A percentile compares a stretch with the other conserved stretches of the same genome.
Conservation (phyloP, 1,284 basidiomycete species). For the Ustilago shanxiensis region DNA sequence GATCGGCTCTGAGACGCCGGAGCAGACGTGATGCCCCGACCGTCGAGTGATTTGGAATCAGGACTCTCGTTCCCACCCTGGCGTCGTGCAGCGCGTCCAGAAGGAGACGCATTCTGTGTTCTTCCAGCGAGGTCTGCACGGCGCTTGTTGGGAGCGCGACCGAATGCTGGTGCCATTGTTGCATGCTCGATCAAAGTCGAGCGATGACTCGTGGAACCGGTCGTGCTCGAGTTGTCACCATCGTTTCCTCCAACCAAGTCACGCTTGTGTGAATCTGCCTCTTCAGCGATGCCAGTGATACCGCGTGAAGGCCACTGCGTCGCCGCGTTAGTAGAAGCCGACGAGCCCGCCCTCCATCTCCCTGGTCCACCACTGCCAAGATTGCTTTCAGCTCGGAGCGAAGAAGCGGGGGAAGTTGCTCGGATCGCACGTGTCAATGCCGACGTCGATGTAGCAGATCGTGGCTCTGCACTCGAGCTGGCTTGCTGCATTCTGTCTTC, state of each 20-base stretch:
- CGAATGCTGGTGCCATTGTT: constrained; percentile 46
- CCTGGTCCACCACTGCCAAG: constrained; percentile 11
- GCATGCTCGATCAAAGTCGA: constrained; percentile 48
- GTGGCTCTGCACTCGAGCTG: neutral
- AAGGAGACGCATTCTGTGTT: constrained; percentile 22
- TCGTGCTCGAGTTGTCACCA: constrained; percentile 29
- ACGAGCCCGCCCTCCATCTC: constrained; percentile 35
- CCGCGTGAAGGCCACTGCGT: constrained; percentile 35
- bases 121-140: constrained; percentile 21
- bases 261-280: constrained; percentile 12
- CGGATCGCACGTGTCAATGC: constrained; percentile 49
- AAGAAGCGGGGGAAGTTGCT: constrained; percentile 36
- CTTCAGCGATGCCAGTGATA: constrained; percentile 38
- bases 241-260: constrained; percentile 13
- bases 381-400: constrained; percentile 18
- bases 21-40: constrained; percentile 32
- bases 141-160: constrained; percentile 38
- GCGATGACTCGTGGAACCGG: constrained; percentile 40
- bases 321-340: constrained; percentile 29
- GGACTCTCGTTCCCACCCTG: constrained; percentile 21
- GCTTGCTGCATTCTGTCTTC: constrained; percentile 8
- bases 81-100: constrained; percentile 17
- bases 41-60: constrained; percentile 16
- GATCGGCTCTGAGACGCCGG: constrained; percentile 48
- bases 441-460: constrained; percentile 31